A percentile compares a stretch with the other conserved stretches of the same genome.
Conservation (phyloP, 805 yeast genomes). For the Candida railenensis region DNA sequence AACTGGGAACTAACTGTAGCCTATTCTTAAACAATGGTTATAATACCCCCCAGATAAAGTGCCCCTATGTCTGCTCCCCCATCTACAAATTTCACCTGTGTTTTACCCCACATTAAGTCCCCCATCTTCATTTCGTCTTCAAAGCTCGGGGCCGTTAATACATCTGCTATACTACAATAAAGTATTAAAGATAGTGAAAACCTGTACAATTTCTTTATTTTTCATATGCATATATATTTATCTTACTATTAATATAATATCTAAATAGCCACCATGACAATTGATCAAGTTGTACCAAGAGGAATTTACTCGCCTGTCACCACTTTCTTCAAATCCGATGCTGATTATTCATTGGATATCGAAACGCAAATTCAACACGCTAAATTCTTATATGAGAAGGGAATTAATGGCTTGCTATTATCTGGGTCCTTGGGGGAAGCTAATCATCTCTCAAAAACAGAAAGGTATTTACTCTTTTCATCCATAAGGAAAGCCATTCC, state of each 20-base stretch:
- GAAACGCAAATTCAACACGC: conserved; percentile 25
- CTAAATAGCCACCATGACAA: neutral
- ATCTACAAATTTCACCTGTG: no score
- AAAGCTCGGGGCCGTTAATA: no score
- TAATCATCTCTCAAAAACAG: conserved; percentile 23
- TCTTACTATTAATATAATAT: neutral
- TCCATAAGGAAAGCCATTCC: conserved; percentile 23
- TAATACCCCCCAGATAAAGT: no score
- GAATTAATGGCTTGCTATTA: conserved; percentile 25
- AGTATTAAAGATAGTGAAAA: no score
- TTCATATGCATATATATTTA: neutral
- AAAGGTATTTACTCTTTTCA: conserved; percentile 18
- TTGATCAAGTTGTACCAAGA: neutral
- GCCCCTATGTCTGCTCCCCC: no score
- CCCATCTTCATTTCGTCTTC: no score
- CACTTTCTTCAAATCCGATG: conserved; percentile 17
- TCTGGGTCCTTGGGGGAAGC: conserved; percentile 37
- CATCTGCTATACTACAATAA: no score
- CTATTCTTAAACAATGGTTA: no score
- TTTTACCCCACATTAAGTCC: no score
- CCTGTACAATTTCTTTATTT: no score
- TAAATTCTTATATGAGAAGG: conserved; percentile 16
- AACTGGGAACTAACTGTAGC: no score
- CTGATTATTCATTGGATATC: conserved; percentile 18
- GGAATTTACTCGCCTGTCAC: conserved; percentile 23